Percentiles rank a stretch among this genome's conserved stretches.
These are phyloP conservation scores for Cornus florida DNA, from an alignment of 148 eudicot species.

Conservation along the genomic window DNA sequence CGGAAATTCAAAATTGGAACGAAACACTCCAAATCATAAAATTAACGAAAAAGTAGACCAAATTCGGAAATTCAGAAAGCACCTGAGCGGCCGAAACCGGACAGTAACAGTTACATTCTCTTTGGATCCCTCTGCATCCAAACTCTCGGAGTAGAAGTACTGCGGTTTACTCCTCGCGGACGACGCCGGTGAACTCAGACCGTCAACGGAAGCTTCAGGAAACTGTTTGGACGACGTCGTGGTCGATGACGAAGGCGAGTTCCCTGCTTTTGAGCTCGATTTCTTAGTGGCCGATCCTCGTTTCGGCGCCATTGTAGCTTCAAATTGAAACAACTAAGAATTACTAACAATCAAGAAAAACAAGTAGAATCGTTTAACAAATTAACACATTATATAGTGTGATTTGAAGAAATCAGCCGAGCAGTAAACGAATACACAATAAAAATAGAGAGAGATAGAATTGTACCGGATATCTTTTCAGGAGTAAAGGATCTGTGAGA, in stretches of 20 bases:
- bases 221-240: conserved; percentile 73
- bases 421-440: conserved; percentile 13
- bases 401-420: conserved; percentile 4
- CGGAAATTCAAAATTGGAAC: conserved; percentile 24
- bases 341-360: too few species aligned
- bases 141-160: conserved; percentile 44
- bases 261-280: conserved; percentile 30
- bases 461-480: conserved; percentile 6
- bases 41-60: not conserved
- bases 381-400: not conserved
- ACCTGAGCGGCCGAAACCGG: conserved; percentile 99
- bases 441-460: not conserved
- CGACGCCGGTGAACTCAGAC: conserved; percentile 62
- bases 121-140: conserved; percentile 63
- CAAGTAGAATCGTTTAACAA: too few species aligned
- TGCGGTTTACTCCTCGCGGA: conserved; percentile 62
- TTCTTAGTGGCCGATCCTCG: conserved; percentile 48
- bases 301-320: conserved; percentile 60
- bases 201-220: conserved; percentile 57
- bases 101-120: conserved; percentile 97
- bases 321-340: not conserved
- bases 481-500: conserved; percentile 7
- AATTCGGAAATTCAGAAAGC: not conserved
- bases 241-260: conserved; percentile 67
- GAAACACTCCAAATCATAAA: not conserved